These are phyloP conservation scores for Calonectria fujianensis DNA, from an alignment of 2,329 filamentous ascomycete genomes.

Conservation along the genomic window DNA sequence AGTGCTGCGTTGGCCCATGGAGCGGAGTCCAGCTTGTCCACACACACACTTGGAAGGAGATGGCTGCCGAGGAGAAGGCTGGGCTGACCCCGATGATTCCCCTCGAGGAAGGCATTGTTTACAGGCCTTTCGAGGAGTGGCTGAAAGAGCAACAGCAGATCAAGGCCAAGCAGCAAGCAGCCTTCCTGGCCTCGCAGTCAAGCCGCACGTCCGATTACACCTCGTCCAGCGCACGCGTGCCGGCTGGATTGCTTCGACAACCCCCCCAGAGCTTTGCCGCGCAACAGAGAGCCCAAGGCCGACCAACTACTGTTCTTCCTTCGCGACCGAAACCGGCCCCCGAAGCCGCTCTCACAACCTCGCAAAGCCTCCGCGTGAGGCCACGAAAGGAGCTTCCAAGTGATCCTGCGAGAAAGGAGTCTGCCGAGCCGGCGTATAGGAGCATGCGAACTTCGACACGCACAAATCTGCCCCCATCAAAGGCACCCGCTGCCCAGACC, in stretches of 20 bases:
- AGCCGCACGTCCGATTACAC: constrained; percentile 60
- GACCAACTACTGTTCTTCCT: constrained; percentile 59
- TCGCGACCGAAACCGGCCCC: constrained; percentile 53
- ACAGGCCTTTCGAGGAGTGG: constrained; percentile 78
- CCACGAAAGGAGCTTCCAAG: constrained; percentile 54
- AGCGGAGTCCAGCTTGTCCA: constrained; percentile 67
- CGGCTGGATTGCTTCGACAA: constrained; percentile 68
- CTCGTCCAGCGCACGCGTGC: constrained; percentile 58
- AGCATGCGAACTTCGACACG: constrained; percentile 56
- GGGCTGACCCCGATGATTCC: constrained; percentile 79
- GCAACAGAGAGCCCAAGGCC: constrained; percentile 76
- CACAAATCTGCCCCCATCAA: constrained; percentile 53
- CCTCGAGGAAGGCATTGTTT: constrained; percentile 76
- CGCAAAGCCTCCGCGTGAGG: constrained; percentile 58
- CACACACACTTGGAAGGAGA: constrained; percentile 78
- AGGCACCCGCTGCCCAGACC: constrained; percentile 54
- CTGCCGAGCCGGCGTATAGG: constrained; percentile 50
- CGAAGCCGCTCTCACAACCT: constrained; percentile 51
- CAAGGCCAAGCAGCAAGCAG: constrained; percentile 56
- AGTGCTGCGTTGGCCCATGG: constrained; percentile 77
- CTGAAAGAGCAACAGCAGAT: constrained; percentile 71
- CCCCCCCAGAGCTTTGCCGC: constrained; percentile 80
- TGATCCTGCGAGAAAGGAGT: constrained; percentile 51
- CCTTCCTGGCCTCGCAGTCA: constrained; percentile 56
- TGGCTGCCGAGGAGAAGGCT: constrained; percentile 80